Base-by-base conservation (phyloP, 176 grass and related monocot genomes). In the Eleusine indica region DNA sequence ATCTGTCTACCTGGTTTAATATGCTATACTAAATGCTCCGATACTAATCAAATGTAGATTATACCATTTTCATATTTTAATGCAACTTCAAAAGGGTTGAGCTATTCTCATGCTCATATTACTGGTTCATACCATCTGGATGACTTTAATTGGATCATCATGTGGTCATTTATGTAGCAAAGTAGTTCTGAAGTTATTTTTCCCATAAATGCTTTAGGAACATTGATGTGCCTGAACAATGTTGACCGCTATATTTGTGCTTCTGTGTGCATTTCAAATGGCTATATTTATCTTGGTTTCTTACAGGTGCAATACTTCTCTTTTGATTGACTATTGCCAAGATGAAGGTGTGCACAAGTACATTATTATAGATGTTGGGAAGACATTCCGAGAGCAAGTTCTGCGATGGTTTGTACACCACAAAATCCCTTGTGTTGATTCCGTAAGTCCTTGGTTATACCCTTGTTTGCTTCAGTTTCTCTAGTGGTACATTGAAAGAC, bases 321-420 rank as follows among this genome's bases (percentile, higher is more conserved):
- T 98, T 85, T 84, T 98, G 89, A 98, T 98, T 91, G 96, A 98
- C 56, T 98, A 93, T 81, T 87, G 85, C 73, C 91, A 90, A 85
- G 89, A 90, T 86, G 89, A 88, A 56, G 87, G 77, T 71, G 66
- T 63, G 67, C 96, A 90, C 74, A 89, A 84, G 32, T 95, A 98
- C 86, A 93, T 98, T 57, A 79, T 93, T 18, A 95, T 98, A n/a
- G 96, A 98, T 84, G 91, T 88, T 67, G 96, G 96, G 77, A 98
- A 98, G 71, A 93, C 85, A 75, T 95, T 98, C 79, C 83, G 93
- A 81, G 96, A 98, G 75, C 96, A 98, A 91, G 93, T 98, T 79
- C 87, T 98, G 68, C 84, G 93, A 43, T 98, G 96, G 96, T 98
- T 98, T 68, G 93, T 94, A 80, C 79, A 9, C 80, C 93, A 98